These are phyloP conservation scores for Capsicum rhomboideum DNA, from an alignment of 257 asterid species.

Conservation along the genomic window DNA sequence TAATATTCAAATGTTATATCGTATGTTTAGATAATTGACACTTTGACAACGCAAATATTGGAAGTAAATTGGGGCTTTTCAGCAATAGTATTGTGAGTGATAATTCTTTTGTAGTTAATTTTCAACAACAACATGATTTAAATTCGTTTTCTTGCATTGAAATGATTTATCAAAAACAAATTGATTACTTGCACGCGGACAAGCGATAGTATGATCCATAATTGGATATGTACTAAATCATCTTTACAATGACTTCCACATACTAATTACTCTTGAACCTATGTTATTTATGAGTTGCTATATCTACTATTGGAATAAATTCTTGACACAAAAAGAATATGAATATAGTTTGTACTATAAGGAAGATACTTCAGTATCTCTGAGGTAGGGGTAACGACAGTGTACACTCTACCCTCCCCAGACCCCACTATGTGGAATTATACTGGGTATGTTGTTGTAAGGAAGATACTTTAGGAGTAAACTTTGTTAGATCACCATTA, in stretches of 20 bases:
- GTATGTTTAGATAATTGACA: neutral
- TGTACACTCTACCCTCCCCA: neutral
- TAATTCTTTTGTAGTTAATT: neutral
- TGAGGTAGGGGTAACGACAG: neutral
- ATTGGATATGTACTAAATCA: neutral
- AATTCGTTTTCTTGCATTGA: neutral
- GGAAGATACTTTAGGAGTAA: neutral
- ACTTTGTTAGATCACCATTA: neutral
- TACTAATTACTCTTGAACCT: neutral
- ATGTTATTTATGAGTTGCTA: neutral
- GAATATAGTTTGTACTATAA: neutral
- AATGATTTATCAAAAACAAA: neutral
- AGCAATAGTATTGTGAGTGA: neutral
- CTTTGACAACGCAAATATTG: neutral
- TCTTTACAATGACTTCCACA: neutral
- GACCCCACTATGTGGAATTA: neutral
- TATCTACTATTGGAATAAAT: neutral
- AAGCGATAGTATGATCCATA: neutral
- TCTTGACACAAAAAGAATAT: neutral
- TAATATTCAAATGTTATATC: neutral
- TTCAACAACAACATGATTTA: neutral
- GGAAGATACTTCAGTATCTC: neutral
- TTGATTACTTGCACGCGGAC: neutral
- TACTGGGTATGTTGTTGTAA: neutral
- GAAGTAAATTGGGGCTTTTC: neutral